phyloP scores from a whole-genome alignment of 495 filamentous ascomycete genomes.

The Hyaloscypha hepaticicola region DNA sequence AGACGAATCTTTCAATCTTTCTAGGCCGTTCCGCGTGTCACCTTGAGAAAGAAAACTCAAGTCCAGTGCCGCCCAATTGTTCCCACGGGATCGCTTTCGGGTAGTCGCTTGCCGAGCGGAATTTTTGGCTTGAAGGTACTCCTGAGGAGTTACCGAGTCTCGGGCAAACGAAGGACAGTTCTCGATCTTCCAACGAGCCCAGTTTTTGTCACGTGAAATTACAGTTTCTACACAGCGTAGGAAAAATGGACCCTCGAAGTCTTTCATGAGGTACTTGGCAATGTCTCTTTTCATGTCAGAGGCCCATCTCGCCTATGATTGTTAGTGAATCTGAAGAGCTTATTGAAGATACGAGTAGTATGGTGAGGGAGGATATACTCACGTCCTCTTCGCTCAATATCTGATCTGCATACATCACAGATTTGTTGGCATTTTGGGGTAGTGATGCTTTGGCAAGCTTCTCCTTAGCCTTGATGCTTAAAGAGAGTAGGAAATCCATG shows the following conservation, averaged over 20 bases:
- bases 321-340: slow-evolving; percentile 19
- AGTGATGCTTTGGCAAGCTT: slow-evolving; percentile 64
- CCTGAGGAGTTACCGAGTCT: slow-evolving; percentile 60
- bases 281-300: slow-evolving; percentile 68
- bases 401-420: slow-evolving; percentile 76
- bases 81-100: slow-evolving; percentile 62
- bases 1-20: slow-evolving; percentile 46
- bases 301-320: slow-evolving; percentile 65
- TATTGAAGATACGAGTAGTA: slow-evolving; percentile 1
- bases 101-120: slow-evolving; percentile 62
- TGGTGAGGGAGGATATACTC: slow-evolving; percentile 34
- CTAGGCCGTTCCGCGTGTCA: slow-evolving; percentile 43
- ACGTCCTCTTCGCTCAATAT: slow-evolving; percentile 79
- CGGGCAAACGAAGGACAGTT: slow-evolving; percentile 83
- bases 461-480: slow-evolving; percentile 78
- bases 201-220: slow-evolving; percentile 92
- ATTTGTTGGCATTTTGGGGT: slow-evolving; percentile 62
- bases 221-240: slow-evolving; percentile 95
- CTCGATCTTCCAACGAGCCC: slow-evolving; percentile 97
- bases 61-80: slow-evolving; percentile 68
- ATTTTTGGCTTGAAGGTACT: slow-evolving; percentile 64
- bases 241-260: slow-evolving; percentile 84
- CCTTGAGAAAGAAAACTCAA: slow-evolving; percentile 74
- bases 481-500: slow-evolving; percentile 86
- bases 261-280: slow-evolving; percentile 73